Percentiles rank a stretch among this genome's conserved stretches.
phyloP scores from a whole-genome alignment of 805 yeast species.

The Teunomyces funiuensis region DNA sequence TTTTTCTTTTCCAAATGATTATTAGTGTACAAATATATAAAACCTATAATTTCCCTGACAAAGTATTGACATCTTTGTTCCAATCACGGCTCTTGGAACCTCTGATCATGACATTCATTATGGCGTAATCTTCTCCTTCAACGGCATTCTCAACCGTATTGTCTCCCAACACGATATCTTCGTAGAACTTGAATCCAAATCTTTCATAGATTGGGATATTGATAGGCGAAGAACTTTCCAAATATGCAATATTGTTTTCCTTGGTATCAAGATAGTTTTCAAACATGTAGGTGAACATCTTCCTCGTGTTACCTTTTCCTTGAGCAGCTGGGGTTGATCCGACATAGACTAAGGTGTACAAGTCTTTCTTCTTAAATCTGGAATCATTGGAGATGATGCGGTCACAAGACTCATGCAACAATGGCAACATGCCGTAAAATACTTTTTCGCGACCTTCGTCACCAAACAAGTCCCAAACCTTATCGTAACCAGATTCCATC shows the following conservation, averaged over 20 bases:
- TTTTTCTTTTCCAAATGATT: neutral
- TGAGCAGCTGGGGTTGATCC: conserved; percentile 47
- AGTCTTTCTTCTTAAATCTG: conserved; percentile 33
- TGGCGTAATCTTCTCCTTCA: conserved; percentile 41
- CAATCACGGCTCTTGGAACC: conserved; percentile 37
- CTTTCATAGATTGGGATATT: conserved; percentile 55
- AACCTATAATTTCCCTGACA: conserved; percentile 8
- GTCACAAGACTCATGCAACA: conserved; percentile 48
- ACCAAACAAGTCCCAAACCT: conserved; percentile 50
- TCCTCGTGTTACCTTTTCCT: conserved; percentile 57
- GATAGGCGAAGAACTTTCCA: conserved; percentile 43
- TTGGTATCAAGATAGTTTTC: conserved; percentile 43
- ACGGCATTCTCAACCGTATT: conserved; percentile 19
- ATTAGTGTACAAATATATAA: neutral
- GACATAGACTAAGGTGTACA: conserved; percentile 46
- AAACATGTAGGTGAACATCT: conserved; percentile 50
- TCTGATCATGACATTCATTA: conserved; percentile 46
- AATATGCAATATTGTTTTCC: conserved; percentile 41
- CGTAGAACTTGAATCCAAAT: conserved; percentile 50
- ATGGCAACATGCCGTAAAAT: conserved; percentile 50
- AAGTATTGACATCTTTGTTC: conserved; percentile 17
- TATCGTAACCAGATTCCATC: conserved; percentile 53
- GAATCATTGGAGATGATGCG: conserved; percentile 44
- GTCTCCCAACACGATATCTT: conserved; percentile 48
- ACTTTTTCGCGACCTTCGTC: conserved; percentile 49